Base-by-base conservation (phyloP, 164 flowering plant genomes). In the Brasenia schreberi region DNA sequence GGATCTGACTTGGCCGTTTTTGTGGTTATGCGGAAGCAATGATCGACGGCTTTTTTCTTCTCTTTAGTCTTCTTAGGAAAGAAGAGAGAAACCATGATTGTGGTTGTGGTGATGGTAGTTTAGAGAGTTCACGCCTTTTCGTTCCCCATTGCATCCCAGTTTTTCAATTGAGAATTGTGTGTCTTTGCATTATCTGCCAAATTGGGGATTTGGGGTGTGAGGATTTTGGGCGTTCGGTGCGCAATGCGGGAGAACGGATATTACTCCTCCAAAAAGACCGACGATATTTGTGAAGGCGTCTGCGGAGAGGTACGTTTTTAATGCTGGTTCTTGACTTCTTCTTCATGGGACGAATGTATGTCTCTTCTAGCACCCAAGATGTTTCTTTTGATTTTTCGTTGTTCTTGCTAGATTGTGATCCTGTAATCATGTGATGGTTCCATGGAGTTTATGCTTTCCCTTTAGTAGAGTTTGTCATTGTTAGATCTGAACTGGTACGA, bases 211-310 rank as follows among this genome's bases (percentile, higher is more conserved):
- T 49, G 16, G 56, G 56, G 10, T 49, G 56, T 49, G 56, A 5
- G 56, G 56, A 49, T 9, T 9, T 49, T 49, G 56, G 10, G 56
- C 16, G 56, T 3, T 49, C 9, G 10, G 56, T 14, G 56, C 56
- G 56, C 12, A 14, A 84, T 67, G 87, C 84, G 67, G 89, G 77
- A 18, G 58, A 63, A 61, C 65, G 78, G 76, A 39, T 87, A 90
- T 67, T 86, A 80, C 62, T 67, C 63, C 71, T 90, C 84, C 56
- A 90, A 88, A 82, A 90, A 90, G 76, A 77, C 85, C 53, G 95
- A 90, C 74, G 95, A 83, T 75, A 77, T 87, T 18, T 90, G 92
- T 67, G 85, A 80, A 33, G 88, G 80, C 17, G 86, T 88, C 72
- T 90, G 95, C 70, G 89, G 97, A 14, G 81, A 90, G 97, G 97